Conservation (phyloP, 202 grass and related monocot genomes). For the Setaria viridis region DNA sequence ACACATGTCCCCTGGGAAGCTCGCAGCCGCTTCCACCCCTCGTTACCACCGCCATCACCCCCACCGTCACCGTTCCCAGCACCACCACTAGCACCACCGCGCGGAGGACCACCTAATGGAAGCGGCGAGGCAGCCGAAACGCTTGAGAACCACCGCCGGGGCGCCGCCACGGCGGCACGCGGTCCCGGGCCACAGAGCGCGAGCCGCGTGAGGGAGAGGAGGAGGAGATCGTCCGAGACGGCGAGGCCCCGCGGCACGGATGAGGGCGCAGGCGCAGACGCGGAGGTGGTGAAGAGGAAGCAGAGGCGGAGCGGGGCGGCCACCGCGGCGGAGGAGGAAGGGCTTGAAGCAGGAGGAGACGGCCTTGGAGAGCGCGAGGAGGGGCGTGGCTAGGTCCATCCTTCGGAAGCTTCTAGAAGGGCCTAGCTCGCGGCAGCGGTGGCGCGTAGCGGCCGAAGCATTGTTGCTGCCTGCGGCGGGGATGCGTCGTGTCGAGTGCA, state of each 20-base stretch:
- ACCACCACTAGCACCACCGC: slow-evolving; percentile 29
- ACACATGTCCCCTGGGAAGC: slow-evolving; percentile 42
- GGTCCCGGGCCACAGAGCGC: slow-evolving; percentile 44
- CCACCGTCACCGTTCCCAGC: slow-evolving; percentile 48
- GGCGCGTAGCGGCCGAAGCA: slow-evolving; percentile 16
- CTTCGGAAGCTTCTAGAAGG: slow-evolving; percentile 27
- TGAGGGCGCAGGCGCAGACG: not conserved
- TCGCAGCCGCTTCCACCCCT: slow-evolving; percentile 39
- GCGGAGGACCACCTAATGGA: slow-evolving; percentile 48
- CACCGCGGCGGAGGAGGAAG: slow-evolving; percentile 44
- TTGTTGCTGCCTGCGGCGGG: slow-evolving; percentile 2
- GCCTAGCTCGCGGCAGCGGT: not conserved
- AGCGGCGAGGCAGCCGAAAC: slow-evolving; percentile 59
- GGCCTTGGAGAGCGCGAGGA: slow-evolving; percentile 75
- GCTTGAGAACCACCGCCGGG: slow-evolving; percentile 71
- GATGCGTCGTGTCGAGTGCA: not conserved
- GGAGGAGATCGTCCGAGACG: slow-evolving; percentile 52
- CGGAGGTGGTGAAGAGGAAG: slow-evolving; percentile 13
- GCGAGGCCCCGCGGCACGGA: slow-evolving; percentile 47
- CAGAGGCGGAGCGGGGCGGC: slow-evolving; percentile 36
- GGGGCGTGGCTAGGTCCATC: slow-evolving; percentile 75
- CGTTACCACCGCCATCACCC: slow-evolving; percentile 43
- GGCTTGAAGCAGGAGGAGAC: slow-evolving; percentile 54
- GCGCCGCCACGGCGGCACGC: slow-evolving; percentile 9
- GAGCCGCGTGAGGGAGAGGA: slow-evolving; percentile 60